phyloP scores from a whole-genome alignment of 768 basidiomycete species.

The Leucocoprinus sp. region DNA sequence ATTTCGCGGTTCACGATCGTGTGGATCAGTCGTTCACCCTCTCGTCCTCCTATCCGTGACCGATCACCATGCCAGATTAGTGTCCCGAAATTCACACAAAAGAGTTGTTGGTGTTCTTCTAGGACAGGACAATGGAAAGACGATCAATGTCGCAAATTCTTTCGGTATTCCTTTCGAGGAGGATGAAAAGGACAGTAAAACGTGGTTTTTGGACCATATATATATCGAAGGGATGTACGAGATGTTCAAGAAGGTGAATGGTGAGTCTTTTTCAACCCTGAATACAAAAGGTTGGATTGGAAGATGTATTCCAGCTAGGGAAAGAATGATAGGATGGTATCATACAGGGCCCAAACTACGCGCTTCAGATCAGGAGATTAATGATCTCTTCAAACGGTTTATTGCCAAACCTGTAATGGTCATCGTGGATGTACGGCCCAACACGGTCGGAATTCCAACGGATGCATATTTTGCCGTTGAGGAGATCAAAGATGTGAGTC shows the following conservation, averaged over 20 bases:
- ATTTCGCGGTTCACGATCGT: neutral
- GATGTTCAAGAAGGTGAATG: constrained; percentile 99
- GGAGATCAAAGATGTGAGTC: constrained; percentile 94
- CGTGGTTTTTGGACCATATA: constrained; percentile 98
- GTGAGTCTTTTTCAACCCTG: constrained; percentile 33
- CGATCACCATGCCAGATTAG: constrained; percentile 88
- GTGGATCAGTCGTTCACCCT: constrained; percentile 72
- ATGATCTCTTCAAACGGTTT: constrained; percentile 90
- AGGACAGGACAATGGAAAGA: constrained; percentile 92
- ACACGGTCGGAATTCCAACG: constrained; percentile 88
- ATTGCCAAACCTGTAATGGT: constrained; percentile 93
- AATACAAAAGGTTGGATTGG: neutral
- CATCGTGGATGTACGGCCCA: constrained; percentile 94
- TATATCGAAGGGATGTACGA: constrained; percentile 98
- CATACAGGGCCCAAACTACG: constrained; percentile 95
- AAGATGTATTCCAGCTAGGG: constrained; percentile 58
- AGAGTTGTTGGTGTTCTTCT: constrained; percentile 90
- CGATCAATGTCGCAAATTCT: constrained; percentile 94
- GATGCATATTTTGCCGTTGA: constrained; percentile 98
- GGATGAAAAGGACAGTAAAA: constrained; percentile 95
- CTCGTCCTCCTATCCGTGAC: constrained; percentile 96
- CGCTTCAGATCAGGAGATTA: constrained; percentile 96
- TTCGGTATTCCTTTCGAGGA: constrained; percentile 98
- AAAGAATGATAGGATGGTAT: constrained; percentile 98
- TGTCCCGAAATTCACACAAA: constrained; percentile 76